Evolutionary conservation across 148 eudicot species (phyloP).

Genomic region (Rhododendron griersonianum): DNA sequence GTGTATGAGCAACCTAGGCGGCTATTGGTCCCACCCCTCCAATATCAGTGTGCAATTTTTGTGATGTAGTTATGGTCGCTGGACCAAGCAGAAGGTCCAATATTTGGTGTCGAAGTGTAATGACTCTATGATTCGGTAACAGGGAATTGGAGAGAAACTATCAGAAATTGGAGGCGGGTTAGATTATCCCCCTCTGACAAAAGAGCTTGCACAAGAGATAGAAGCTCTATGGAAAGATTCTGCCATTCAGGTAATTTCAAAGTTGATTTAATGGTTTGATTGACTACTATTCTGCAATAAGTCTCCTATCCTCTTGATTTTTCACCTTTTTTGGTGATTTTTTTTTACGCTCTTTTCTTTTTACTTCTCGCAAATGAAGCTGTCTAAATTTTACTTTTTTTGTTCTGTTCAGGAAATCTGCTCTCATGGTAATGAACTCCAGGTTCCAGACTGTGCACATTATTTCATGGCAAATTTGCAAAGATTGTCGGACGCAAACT

Average conservation of each 20-base stretch:
- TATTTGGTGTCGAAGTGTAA: neutral
- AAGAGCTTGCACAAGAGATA: conserved; percentile 68
- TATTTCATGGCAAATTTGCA: conserved; percentile 85
- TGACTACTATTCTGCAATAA: neutral
- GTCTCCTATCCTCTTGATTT: neutral
- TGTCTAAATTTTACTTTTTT: neutral
- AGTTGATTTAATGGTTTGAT: neutral
- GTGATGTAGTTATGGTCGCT: neutral
- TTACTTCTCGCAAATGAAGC: neutral
- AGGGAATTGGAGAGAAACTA: conserved; percentile 81
- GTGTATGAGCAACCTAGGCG: neutral
- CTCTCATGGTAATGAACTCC: conserved; percentile 80
- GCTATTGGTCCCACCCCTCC: neutral
- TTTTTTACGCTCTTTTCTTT: neutral
- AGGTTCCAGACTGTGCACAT: conserved; percentile 79
- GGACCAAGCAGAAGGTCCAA: neutral
- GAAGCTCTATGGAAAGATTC: conserved; percentile 78
- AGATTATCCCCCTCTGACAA: conserved; percentile 71
- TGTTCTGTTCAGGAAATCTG: conserved; percentile 59
- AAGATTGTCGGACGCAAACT: conserved; percentile 67
- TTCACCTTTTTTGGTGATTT: neutral
- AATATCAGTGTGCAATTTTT: neutral
- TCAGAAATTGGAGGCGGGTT: conserved; percentile 82
- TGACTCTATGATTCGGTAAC: conserved; percentile 13
- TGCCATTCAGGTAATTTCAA: conserved; percentile 77